Evolutionary conservation across 768 basidiomycete genomes (phyloP), one percentile per base, ranked within the genome.

Genomic region (Fomitopsis serialis): DNA sequence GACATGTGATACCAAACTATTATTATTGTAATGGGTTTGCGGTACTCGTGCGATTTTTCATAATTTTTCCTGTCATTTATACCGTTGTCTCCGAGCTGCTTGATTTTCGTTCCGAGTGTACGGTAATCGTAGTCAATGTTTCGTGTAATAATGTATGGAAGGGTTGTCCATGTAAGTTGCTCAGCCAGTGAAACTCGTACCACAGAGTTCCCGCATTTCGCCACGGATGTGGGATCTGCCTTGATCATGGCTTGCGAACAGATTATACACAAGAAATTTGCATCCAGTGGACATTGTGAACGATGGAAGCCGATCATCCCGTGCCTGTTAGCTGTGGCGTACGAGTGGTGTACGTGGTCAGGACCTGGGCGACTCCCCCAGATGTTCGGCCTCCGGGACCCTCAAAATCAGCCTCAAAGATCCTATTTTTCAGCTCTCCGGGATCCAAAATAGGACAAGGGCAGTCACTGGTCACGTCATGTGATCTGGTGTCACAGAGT

Each of bases 1-100:
- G 63, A 66, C 29, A 40, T 40, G 37, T 40, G 19, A 40, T 19
- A 40, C 37, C 19, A 40, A 17, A 15, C 37, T 5, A 5, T 40
- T 15, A 7, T 19, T 40, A 40, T 19, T 40, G 37, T 40, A 40
- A 40, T 4, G 4, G 37, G 37, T 19, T 40, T 40, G 37, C 6
- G 15, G 6, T 40, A 40, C 15, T 17, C 25, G 12, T 47, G 27
- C 25, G 46, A 22, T 13, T 29, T 44, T 32, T 22, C 3, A 24
- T 34, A 45, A 25, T 25, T 45, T 49, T 19, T 42, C 47, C 36
- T 19, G 54, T 44, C 29, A 21, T 22, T 36, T 23, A 23, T 47
- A 45, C 40, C 43, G 12, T 54, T 48, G 29, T 11, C 11, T 32
- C 11, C 29, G 6, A 32, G 11, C 29, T 32, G 11, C 29, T 32